Evolutionary conservation across 805 yeast species (phyloP), one percentile per base, ranked within the genome.

Genomic region (Kodamaea lidongshanica): DNA sequence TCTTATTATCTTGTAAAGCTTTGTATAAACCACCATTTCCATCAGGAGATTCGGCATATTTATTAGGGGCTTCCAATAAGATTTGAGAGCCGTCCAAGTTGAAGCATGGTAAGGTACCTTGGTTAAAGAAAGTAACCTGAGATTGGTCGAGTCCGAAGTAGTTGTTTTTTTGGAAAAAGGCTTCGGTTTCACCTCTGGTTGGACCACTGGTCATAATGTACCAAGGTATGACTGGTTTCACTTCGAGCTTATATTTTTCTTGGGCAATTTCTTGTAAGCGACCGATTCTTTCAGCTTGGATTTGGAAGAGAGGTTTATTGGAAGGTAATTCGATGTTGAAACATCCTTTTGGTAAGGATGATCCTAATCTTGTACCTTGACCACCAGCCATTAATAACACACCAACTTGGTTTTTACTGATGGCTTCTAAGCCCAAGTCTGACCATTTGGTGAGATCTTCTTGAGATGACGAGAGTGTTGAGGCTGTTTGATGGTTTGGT

Each of bases 321-420:
- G 95, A 83, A 1, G 96, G 95, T 28, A 92, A 70, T 0, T 80
- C 80, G 38, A 92, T 79, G 52, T 89, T 74, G 52, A 75, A 92
- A 57, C 96, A 89, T 1, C 99, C 99, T 57, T 92, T 92, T 20
- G 99, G 99, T 15, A 65, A 74, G 4, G 77, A 62, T 1, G 95
- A 86, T 1, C 98, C 98, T 32, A 92, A 66, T 39, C 99, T 70
- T 6, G 96, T 83, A 18, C 99, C 99, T 57, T 92, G 98, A 28
- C 99, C 99, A 34, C 99, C 99, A 8, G 99, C 96, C 83, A 92
- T 80, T 30, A 92, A 65, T 24, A 92, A 67, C 4, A 92, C 89
- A 19, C 86, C 98, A 14, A 89, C 97, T 47, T 81, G 74, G 40
- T 79, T 79, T 9, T 64, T 54, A 11, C 72, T 55, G 32, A 92